Percentiles rank a stretch among this genome's conserved stretches.
Conservation (phyloP, 257 asterid genomes). For the Leonotis leonurus region DNA sequence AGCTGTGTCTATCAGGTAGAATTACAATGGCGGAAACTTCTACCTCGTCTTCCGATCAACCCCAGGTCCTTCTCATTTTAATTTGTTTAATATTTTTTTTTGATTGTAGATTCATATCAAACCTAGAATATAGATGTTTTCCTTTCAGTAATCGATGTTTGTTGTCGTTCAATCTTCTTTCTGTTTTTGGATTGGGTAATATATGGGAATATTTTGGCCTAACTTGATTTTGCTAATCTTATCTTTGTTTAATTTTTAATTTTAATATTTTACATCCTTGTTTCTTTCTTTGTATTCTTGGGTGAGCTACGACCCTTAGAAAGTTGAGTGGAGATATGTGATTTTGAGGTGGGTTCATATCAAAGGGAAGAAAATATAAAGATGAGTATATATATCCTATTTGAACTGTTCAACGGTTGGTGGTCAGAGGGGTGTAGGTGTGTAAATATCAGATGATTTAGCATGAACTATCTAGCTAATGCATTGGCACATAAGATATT, state of each 20-base stretch:
- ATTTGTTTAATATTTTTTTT: neutral
- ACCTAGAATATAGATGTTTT: neutral
- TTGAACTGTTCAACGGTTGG: neutral
- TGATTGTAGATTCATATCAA: neutral
- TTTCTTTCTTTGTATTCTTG: neutral
- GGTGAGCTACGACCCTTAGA: neutral
- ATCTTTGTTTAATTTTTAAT: neutral
- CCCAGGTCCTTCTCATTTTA: conserved; percentile 15
- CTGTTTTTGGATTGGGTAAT: neutral
- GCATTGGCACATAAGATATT: neutral
- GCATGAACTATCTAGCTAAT: neutral
- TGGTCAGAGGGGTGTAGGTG: neutral
- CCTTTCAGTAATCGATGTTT: neutral
- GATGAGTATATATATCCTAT: neutral
- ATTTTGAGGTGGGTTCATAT: neutral
- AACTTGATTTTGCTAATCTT: neutral
- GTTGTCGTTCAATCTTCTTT: conserved; percentile 1
- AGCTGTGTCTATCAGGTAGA: conserved; percentile 17
- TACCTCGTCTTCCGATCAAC: conserved; percentile 34
- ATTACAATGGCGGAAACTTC: conserved; percentile 39
- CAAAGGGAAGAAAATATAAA: neutral
- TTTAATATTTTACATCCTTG: neutral
- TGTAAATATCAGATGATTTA: neutral
- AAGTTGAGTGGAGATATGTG: too few relatives aligned
- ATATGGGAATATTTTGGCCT: neutral